phyloP scores from a whole-genome alignment of 768 basidiomycete genomes.

The Hypholoma fasciculare region DNA sequence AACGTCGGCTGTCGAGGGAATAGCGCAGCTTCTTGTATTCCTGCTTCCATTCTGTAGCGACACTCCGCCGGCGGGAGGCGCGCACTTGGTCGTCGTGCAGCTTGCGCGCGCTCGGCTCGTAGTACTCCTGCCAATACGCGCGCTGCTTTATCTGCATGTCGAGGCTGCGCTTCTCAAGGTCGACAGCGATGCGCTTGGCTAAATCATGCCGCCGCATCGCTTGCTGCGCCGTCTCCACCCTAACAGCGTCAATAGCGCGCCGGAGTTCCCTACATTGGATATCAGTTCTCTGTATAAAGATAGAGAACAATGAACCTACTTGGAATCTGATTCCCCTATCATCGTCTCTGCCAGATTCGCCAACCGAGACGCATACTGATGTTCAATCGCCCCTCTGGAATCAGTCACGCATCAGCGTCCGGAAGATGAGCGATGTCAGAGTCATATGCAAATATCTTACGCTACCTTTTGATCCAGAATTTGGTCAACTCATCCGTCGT shows the following conservation, averaged over 20 bases:
- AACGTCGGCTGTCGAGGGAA: constrained; percentile 10
- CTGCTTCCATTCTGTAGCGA: constrained; percentile 17
- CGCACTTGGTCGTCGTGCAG: constrained; percentile 11
- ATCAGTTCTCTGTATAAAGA: background rate
- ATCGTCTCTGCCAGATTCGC: constrained; percentile 16
- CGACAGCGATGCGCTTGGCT: constrained; percentile 15
- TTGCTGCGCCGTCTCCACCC: constrained; percentile 17
- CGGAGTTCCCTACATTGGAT: constrained; percentile 11
- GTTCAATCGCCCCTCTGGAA: constrained; percentile 19
- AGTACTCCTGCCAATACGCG: constrained; percentile 7
- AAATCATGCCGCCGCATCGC: constrained; percentile 18
- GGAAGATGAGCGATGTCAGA: background rate
- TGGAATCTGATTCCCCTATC: constrained; percentile 17
- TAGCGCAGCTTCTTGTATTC: constrained; percentile 18
- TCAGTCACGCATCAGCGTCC: background rate
- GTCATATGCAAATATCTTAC: background rate
- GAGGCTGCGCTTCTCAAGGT: constrained; percentile 17
- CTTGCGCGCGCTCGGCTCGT: constrained; percentile 12
- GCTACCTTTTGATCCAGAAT: constrained; percentile 19
- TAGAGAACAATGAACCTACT: background rate
- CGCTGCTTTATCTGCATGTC: constrained; percentile 14
- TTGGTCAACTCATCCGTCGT: constrained; percentile 18
- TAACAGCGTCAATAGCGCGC: constrained; percentile 15
- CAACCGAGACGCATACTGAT: constrained; percentile 18
- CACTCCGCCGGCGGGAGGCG: constrained; percentile 2